Conservation (phyloP, 2,329 filamentous ascomycete species). For the Cercospora sojina region DNA sequence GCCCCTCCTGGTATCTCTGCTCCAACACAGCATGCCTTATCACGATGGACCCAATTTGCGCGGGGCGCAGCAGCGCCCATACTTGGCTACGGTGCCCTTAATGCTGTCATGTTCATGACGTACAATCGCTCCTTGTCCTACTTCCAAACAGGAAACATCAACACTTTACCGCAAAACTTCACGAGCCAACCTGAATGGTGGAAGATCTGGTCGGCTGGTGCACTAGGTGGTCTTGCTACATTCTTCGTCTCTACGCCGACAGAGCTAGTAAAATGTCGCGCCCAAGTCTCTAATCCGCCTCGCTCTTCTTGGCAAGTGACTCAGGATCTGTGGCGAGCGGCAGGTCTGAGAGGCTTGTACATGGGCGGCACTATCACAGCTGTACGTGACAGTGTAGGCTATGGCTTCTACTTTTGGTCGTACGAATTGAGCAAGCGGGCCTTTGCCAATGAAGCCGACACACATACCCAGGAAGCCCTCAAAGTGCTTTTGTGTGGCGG, state of each 20-base stretch:
- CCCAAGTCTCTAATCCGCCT: constrained; percentile 60
- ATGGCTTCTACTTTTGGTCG: constrained; percentile 95
- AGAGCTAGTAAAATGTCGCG: constrained; percentile 85
- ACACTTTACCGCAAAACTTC: constrained; percentile 9
- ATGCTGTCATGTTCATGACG: constrained; percentile 70
- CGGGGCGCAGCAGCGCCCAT: constrained; percentile 79
- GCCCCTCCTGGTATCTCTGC: neutral
- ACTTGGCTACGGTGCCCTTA: constrained; percentile 84
- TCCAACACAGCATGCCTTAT: neutral
- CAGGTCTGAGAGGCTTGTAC: constrained; percentile 68
- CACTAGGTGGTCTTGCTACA: constrained; percentile 76
- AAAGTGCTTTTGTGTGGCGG: constrained; percentile 73
- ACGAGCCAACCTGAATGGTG: constrained; percentile 26
- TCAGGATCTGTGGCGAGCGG: constrained; percentile 37
- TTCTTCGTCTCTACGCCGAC: constrained; percentile 86
- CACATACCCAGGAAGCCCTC: constrained; percentile 30
- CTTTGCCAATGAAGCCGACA: constrained; percentile 52
- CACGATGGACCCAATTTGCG: constrained; percentile 32
- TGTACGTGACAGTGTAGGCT: constrained; percentile 82
- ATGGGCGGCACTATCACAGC: constrained; percentile 79
- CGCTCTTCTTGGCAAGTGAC: constrained; percentile 34
- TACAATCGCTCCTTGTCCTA: constrained; percentile 80
- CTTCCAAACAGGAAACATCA: constrained; percentile 47
- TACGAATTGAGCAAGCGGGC: constrained; percentile 72
- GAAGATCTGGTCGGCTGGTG: constrained; percentile 69